These are phyloP conservation scores for Escallonia herrerae DNA, from an alignment of 129 eudicot species.

Conservation along the genomic window DNA sequence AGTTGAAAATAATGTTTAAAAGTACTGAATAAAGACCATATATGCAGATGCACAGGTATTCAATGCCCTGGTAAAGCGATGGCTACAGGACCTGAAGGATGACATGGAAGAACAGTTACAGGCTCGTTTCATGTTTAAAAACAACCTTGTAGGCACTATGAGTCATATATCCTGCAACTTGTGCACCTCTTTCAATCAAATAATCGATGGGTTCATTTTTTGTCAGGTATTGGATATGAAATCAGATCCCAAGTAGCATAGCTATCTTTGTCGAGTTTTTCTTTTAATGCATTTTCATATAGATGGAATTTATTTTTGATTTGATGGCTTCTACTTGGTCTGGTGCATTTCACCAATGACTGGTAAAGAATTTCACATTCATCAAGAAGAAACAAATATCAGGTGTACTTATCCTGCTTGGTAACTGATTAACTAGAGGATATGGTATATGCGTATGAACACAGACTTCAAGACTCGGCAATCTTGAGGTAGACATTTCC, in stretches of 20 bases:
- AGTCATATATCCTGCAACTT: constrained; percentile 77
- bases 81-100: constrained; percentile 69
- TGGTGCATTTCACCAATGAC: background rate
- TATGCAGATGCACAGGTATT: constrained; percentile 56
- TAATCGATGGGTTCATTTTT: constrained; percentile 57
- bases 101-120: constrained; percentile 51
- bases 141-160: constrained; percentile 39
- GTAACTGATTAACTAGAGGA: background rate
- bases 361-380: background rate
- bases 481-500: background rate
- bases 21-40: background rate
- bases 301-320: background rate
- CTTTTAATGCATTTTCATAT: background rate
- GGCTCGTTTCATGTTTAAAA: constrained; percentile 61
- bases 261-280: no score
- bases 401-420: no score
- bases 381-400: no score
- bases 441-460: background rate
- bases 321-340: background rate
- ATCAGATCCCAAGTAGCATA: no score
- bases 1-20: no score
- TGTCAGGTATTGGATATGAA: constrained; percentile 46
- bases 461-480: background rate
- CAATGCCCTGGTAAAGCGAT: constrained; percentile 49
- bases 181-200: constrained; percentile 43